phyloP scores from a whole-genome alignment of 169 alveolate species.

The Blepharisma undulans region DNA sequence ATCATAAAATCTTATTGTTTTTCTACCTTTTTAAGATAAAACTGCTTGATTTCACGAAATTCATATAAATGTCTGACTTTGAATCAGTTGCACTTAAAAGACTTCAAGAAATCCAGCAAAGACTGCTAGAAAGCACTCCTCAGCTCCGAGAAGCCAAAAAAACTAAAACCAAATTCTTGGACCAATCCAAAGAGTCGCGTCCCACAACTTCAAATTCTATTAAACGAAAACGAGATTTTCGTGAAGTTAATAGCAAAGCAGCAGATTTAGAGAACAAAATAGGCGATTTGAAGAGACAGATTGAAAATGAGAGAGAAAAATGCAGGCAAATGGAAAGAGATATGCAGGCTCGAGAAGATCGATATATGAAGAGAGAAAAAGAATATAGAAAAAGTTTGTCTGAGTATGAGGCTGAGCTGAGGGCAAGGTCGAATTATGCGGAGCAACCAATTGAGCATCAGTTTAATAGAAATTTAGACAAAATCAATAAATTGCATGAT shows the following conservation, averaged over 20 bases:
- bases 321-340: conserved; percentile 1
- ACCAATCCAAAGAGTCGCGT: conserved; percentile 24
- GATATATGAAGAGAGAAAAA: conserved; percentile 22
- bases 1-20: not conserved
- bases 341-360: conserved; percentile 38
- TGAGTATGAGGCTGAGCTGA: conserved; percentile 19
- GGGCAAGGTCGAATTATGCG: conserved; percentile 24
- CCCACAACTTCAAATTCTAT: conserved; percentile 33
- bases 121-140: conserved; percentile 35
- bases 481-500: not conserved
- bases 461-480: not conserved
- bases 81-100: conserved; percentile 30
- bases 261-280: not conserved
- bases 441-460: not conserved
- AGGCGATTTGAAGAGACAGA: not conserved
- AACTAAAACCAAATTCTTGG: not conserved
- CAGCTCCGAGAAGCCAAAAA: conserved; percentile 1
- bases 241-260: not conserved
- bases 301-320: conserved; percentile 15
- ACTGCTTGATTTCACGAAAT: not conserved
- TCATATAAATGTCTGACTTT: conserved; percentile 18
- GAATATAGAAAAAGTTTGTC: conserved; percentile 32
- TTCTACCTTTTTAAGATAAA: not conserved
- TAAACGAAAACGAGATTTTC: not conserved
- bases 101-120: conserved; percentile 20